Conservation (phyloP, 2,329 filamentous ascomycete genomes). For the Venturia oleaginea region DNA sequence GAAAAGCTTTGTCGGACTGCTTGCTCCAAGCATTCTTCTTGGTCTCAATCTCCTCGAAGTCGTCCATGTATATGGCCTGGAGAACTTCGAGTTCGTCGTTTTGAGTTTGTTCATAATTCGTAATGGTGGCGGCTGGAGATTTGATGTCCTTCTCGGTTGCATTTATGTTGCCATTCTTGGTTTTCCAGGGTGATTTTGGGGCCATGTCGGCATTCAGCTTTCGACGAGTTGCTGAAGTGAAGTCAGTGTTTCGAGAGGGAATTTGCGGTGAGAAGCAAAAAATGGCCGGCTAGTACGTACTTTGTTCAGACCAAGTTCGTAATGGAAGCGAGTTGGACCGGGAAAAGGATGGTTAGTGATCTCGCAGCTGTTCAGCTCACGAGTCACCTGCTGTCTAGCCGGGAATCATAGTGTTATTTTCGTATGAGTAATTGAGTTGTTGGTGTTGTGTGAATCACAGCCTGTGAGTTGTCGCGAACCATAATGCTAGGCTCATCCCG, state of each 20-base stretch:
- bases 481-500: neutral
- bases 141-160: neutral
- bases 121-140: slow-evolving; percentile 18
- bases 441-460: slow-evolving; percentile 5
- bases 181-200: slow-evolving; percentile 11
- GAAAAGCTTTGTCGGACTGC: slow-evolving; percentile 59
- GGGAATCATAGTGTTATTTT: neutral
- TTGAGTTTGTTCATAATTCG: slow-evolving; percentile 75
- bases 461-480: neutral
- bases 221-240: neutral
- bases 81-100: slow-evolving; percentile 79
- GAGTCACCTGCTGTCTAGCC: neutral
- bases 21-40: slow-evolving; percentile 68
- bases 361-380: neutral
- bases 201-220: slow-evolving; percentile 7
- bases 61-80: slow-evolving; percentile 80
- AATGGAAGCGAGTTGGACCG: neutral
- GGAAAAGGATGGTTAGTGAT: neutral
- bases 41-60: slow-evolving; percentile 67
- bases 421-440: neutral
- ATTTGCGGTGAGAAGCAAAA: neutral
- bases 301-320: neutral
- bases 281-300: neutral
- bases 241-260: neutral
- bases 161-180: neutral